Evolutionary conservation across 257 asterid species (phyloP), one percentile per base, ranked within the genome.

Genomic region (Solanum piurae): DNA sequence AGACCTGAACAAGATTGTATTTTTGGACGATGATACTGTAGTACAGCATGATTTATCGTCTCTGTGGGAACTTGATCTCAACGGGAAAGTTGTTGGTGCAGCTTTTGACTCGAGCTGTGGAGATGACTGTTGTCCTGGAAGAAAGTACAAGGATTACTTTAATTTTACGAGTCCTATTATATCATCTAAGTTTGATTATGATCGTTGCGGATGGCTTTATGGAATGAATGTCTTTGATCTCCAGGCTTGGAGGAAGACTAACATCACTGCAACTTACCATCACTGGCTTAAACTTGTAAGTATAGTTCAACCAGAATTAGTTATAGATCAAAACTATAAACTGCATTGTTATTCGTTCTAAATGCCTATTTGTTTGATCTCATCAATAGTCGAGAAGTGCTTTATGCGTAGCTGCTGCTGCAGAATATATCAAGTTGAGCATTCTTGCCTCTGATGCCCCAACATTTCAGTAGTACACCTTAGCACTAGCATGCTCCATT

Each of bases 241-340:
- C 69, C 91, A 91, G 77, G 93, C 91, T 86, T 96, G 99, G 99
- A 91, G 98, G 90, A 88, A 89, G 86, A 91, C 96, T 76, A 92
- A 89, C 91, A 93, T 96, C 84, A 95, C 95, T 82, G 91, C 91
- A 20, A 91, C 91, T 31, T 94, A 96, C 91, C 98, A 94, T 91
- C 96, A 91, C 38, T 96, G 98, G 99, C 98, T 96, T 85, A 93
- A 94, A 92, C 93, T 82, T 74, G 99, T 96, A 90, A 92, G 98
- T 90, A 75, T 87, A 20, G 64, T 88, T 87, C 25, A 37, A 46
- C 72, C 68, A 25, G 37, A 77, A 44, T 83, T 68, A 85, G 84
- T 25, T 44, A 29, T 12, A 4, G 18, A 77, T 27, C 27, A 44
- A 27, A 42, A 44, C 33, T 77, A 27, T 44, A 79, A 44, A 46